Conservation (phyloP, 768 basidiomycete genomes). For the Amyloporia xantha region DNA sequence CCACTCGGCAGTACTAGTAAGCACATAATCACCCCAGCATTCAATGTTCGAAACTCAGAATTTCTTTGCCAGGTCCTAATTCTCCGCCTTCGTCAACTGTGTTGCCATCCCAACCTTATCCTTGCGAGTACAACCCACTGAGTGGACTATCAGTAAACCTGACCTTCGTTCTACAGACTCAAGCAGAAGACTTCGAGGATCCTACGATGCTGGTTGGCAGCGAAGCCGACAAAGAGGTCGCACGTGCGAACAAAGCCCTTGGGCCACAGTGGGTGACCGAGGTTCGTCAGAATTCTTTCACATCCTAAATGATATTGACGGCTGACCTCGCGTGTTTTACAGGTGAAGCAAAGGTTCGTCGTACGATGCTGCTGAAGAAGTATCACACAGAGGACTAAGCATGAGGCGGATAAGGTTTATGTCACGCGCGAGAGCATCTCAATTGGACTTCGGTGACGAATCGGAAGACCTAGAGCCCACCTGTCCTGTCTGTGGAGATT, state of each 20-base stretch:
- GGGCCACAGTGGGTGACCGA: conserved; percentile 33
- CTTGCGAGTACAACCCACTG: conserved; percentile 33
- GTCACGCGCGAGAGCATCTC: conserved; percentile 37
- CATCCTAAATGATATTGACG: too few species aligned
- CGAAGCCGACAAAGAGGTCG: conserved; percentile 49
- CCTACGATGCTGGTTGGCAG: conserved; percentile 41
- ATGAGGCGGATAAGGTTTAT: conserved; percentile 35
- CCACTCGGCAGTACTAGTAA: conserved; percentile 41
- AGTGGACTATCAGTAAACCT: not conserved
- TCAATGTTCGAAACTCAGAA: not conserved
- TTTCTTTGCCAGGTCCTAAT: conserved; percentile 52
- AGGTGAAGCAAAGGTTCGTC: conserved; percentile 34
- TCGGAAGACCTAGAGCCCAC: conserved; percentile 34
- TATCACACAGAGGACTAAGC: too few species aligned
- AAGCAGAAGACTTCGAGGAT: conserved; percentile 42
- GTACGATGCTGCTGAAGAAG: not conserved
- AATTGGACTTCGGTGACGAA: conserved; percentile 46
- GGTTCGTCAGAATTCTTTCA: conserved; percentile 7
- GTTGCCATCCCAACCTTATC: conserved; percentile 67
- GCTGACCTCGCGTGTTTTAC: too few species aligned
- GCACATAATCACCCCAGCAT: conserved; percentile 4
- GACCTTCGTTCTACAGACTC: conserved; percentile 24
- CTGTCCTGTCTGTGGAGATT: conserved; percentile 66
- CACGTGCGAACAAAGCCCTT: conserved; percentile 43
- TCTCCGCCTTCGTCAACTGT: conserved; percentile 67